These are phyloP conservation scores for Oryza punctata DNA, from an alignment of 176 grass and related monocot species.

Conservation along the genomic window DNA sequence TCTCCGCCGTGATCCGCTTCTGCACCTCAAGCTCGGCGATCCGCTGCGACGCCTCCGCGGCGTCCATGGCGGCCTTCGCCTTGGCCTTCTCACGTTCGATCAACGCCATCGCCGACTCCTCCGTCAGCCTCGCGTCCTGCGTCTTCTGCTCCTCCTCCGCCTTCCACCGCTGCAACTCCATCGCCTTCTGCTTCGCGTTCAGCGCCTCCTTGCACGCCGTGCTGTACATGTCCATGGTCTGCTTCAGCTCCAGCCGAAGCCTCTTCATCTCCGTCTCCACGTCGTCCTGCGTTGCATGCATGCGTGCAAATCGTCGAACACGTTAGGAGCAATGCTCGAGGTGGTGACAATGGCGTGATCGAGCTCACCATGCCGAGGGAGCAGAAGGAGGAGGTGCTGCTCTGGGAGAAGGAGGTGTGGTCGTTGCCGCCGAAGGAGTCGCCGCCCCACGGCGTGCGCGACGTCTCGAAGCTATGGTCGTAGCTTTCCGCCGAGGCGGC, in stretches of 20 bases:
- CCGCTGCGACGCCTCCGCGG: constrained; percentile 57
- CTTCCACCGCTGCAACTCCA: constrained; percentile 78
- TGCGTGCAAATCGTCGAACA: neutral
- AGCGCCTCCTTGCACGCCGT: constrained; percentile 90
- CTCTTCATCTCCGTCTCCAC: constrained; percentile 94
- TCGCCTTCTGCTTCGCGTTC: constrained; percentile 78
- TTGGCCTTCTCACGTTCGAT: constrained; percentile 75
- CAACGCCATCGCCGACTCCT: constrained; percentile 65
- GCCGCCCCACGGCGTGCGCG: constrained; percentile 46
- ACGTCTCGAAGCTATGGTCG: constrained; percentile 85
- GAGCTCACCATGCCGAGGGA: constrained; percentile 47
- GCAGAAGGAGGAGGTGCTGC: constrained; percentile 64
- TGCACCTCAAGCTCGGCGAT: constrained; percentile 82
- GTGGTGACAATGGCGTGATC: neutral
- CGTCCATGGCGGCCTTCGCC: constrained; percentile 65
- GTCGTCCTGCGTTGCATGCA: constrained; percentile 69
- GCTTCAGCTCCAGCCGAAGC: constrained; percentile 77
- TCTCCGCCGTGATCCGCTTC: constrained; percentile 68
- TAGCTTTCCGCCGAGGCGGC: constrained; percentile 56
- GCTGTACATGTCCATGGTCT: constrained; percentile 99
- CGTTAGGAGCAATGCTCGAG: neutral
- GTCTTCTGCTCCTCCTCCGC: constrained; percentile 61
- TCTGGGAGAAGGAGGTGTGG: constrained; percentile 60
- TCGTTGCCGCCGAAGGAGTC: constrained; percentile 54
- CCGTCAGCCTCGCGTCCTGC: constrained; percentile 48